Conservation (phyloP, 2,329 filamentous ascomycete species). For the Ophiocordyceps unilateralis region DNA sequence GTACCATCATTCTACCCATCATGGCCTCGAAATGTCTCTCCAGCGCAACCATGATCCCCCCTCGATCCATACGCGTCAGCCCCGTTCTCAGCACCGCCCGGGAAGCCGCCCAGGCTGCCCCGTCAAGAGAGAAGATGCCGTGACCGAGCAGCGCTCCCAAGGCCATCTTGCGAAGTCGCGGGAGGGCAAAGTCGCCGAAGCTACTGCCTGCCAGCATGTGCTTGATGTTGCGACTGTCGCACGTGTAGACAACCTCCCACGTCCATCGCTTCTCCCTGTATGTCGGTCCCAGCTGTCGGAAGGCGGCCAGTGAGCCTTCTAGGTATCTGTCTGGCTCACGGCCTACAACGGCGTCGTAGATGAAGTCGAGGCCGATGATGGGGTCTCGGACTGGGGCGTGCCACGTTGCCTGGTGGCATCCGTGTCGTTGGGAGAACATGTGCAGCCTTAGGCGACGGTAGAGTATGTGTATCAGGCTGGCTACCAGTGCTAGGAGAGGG, state of each 20-base stretch:
- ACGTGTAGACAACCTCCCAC: constrained; percentile 16
- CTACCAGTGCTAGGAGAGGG: constrained; percentile 2
- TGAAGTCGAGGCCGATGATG: constrained; percentile 17
- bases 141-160: constrained; percentile 23
- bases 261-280: constrained; percentile 16
- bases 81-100: constrained; percentile 17
- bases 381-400: constrained; percentile 12
- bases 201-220: constrained; percentile 30
- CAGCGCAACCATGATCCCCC: constrained; percentile 9
- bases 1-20: constrained; percentile 14
- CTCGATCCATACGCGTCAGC: constrained; percentile 16
- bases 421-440: constrained; percentile 5
- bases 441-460: constrained; percentile 4
- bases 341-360: constrained; percentile 13
- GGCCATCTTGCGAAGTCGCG: constrained; percentile 15
- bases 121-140: constrained; percentile 32
- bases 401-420: constrained; percentile 9
- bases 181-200: constrained; percentile 31
- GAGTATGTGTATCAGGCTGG: not conserved
- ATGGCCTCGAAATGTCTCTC: constrained; percentile 20
- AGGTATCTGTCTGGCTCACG: constrained; percentile 11
- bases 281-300: constrained; percentile 13
- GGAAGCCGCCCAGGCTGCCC: constrained; percentile 26
- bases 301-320: constrained; percentile 9
- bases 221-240: constrained; percentile 35